Evolutionary conservation across 202 grass and related monocot genomes (phyloP).

Genomic region (Zoysia matrella): DNA sequence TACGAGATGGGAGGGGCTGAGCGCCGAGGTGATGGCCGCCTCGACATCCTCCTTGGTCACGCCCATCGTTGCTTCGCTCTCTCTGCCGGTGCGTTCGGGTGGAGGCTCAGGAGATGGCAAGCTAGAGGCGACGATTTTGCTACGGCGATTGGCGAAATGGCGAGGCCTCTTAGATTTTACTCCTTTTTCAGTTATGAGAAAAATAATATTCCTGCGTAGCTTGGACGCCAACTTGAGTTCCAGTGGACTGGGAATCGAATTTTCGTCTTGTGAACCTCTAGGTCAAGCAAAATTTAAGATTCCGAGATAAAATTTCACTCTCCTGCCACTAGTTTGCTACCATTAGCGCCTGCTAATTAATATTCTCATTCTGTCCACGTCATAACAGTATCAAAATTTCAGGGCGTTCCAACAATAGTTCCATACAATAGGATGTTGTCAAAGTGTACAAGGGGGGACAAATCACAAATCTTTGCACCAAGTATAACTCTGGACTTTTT

Average conservation of each 20-base stretch:
- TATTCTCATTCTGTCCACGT: background rate
- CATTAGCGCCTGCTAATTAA: background rate
- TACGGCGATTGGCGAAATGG: background rate
- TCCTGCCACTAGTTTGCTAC: background rate
- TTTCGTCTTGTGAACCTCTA: background rate
- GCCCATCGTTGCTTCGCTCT: constrained; percentile 55
- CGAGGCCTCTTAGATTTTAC: background rate
- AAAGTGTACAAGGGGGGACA: background rate
- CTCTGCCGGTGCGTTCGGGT: constrained; percentile 9
- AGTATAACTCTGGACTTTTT: background rate
- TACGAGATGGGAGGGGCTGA: constrained; percentile 82
- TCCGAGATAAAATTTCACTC: background rate
- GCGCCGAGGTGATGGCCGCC: constrained; percentile 68
- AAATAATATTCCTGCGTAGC: background rate
- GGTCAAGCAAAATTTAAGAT: background rate
- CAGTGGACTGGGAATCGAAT: constrained; percentile 43
- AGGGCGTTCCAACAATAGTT: background rate
- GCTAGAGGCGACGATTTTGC: background rate
- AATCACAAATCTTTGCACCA: background rate
- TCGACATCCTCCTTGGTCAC: constrained; percentile 91
- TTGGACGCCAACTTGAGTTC: background rate
- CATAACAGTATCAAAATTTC: background rate
- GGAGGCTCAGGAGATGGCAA: background rate
- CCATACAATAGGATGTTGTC: background rate
- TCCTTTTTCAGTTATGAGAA: constrained; percentile 11